phyloP scores from a whole-genome alignment of 2,329 filamentous ascomycete genomes.

The Aureobasidium zeae region DNA sequence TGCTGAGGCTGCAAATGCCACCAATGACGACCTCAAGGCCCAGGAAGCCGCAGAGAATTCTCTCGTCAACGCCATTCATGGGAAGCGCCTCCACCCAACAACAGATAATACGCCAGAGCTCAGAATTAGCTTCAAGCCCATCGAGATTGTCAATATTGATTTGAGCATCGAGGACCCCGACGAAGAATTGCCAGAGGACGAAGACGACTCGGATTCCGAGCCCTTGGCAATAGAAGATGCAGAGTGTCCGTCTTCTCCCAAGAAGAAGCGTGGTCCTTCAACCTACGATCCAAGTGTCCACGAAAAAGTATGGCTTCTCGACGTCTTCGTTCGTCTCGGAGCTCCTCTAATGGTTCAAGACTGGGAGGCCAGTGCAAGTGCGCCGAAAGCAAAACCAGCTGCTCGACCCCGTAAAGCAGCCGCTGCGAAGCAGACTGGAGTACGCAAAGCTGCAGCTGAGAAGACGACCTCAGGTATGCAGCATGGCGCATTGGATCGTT shows the following conservation, averaged over 20 bases:
- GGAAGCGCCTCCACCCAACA: constrained; percentile 57
- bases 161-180: constrained; percentile 64
- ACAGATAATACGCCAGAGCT: constrained; percentile 71
- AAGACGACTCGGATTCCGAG: constrained; percentile 28
- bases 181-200: constrained; percentile 46
- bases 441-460: background rate
- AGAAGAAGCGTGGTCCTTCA: constrained; percentile 36
- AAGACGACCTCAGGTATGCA: constrained; percentile 18
- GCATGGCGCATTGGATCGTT: constrained; percentile 19
- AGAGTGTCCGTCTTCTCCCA: constrained; percentile 30
- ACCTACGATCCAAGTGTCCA: constrained; percentile 57
- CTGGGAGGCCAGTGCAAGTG: constrained; percentile 44
- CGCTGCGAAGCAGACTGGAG: constrained; percentile 3
- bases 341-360: constrained; percentile 55
- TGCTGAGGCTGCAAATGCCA: constrained; percentile 19
- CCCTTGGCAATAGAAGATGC: constrained; percentile 25
- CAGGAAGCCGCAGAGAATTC: constrained; percentile 40
- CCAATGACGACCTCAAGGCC: constrained; percentile 26
- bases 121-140: constrained; percentile 67
- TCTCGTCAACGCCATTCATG: constrained; percentile 58
- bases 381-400: background rate
- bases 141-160: constrained; percentile 68
- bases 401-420: constrained; percentile 2
- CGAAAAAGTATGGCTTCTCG: constrained; percentile 60
- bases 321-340: constrained; percentile 54